Percentiles rank a stretch among this genome's conserved stretches.
Conservation (phyloP, 139 green algal genomes). For the Chlorella sp. region DNA sequence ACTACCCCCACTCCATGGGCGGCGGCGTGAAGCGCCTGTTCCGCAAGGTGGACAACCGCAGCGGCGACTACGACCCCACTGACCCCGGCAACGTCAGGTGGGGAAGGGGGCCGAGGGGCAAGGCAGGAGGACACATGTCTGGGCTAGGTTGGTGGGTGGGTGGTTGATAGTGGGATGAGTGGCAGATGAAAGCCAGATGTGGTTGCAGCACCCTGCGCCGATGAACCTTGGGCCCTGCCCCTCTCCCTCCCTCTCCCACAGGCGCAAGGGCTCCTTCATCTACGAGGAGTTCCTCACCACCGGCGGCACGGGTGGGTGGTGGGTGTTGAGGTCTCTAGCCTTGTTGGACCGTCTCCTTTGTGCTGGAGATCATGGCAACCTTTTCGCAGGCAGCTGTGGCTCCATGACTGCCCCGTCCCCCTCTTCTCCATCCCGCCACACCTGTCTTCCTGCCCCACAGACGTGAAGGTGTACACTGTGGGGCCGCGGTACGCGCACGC, state of each 20-base stretch:
- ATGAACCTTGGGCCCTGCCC: not conserved
- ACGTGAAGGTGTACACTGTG: conserved; percentile 98
- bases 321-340: not conserved
- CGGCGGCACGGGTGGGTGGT: conserved; percentile 78
- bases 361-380: too few relatives aligned
- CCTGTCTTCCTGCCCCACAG: conserved; percentile 42
- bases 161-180: too few relatives aligned
- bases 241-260: conserved; percentile 12
- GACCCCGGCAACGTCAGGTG: conserved; percentile 82
- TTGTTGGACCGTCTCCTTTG: too few relatives aligned
- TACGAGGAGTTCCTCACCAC: conserved; percentile 98
- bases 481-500: conserved; percentile 94
- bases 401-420: too few relatives aligned
- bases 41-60: conserved; percentile 93
- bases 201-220: too few relatives aligned
- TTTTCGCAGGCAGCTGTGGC: too few relatives aligned
- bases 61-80: conserved; percentile 81
- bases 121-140: not conserved
- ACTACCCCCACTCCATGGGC: conserved; percentile 98
- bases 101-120: not conserved
- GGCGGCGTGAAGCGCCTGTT: conserved; percentile 98
- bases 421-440: too few relatives aligned
- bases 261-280: conserved; percentile 94
- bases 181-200: too few relatives aligned
- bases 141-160: too few relatives aligned